Base-by-base conservation (phyloP, 345 rosid genomes). In the Kernera saxatilis region DNA sequence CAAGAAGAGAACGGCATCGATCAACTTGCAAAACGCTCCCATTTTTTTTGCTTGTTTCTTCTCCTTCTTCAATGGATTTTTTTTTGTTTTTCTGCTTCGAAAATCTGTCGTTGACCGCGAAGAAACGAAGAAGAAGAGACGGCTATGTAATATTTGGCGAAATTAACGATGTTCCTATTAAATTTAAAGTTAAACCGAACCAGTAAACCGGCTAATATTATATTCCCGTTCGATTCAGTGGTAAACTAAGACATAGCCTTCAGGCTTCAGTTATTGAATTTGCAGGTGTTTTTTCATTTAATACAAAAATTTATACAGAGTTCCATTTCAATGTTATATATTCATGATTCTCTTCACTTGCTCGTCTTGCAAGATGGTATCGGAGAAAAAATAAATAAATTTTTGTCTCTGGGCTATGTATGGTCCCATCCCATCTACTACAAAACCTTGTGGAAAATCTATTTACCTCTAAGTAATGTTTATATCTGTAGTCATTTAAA, bases 1-100 rank as follows among this genome's bases (percentile, higher is more conserved):
- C 8, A 83, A 6, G 76, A 90, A 84, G 51, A 92, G 89, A 44
- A 77, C n/a, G 0, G 76, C 67, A 71, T 89, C 96, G 12, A 84
- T 63, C 39, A 82, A 49, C 83, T 83, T 88, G 71, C 80, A 39
- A 0, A 84, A 37, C 3, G 78, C 76, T 26, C 88, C 90, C 92
- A 86, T 89, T 29, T 18, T 19, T 11, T 21, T 23, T 5, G n/a
- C n/a, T n/a, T n/a, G n/a, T n/a, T n/a, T n/a, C n/a, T n/a, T n/a
- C n/a, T n/a, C n/a, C n/a, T 26, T 23, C 6, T 15, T 37, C 50
- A 14, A 14, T 12, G 45, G 39, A 5, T 59, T 59, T 32, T 69
- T 12, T 7, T 18, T 17, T 23, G 4, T 6, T 29, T 2, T 29
- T 36, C 10, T 46, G 58, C 5, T 70, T 70, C 4, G n/a, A 36